Base-by-base conservation (phyloP, 1,284 basidiomycete species). In the Ustilago esculenta region DNA sequence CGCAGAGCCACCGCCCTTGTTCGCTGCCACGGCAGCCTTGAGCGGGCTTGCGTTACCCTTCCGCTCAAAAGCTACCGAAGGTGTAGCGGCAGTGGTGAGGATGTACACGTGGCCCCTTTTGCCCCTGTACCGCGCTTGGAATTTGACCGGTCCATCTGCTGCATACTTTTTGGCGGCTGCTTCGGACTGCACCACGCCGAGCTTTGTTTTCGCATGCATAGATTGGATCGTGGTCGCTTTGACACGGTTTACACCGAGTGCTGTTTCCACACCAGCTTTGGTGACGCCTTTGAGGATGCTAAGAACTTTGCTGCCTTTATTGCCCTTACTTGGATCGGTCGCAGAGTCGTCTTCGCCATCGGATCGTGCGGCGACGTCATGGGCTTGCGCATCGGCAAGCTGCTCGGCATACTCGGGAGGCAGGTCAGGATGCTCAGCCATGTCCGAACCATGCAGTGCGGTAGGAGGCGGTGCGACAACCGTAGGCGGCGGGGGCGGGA, bases 401-500 rank as follows among this genome's bases (percentile, higher is more conserved):
- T 79, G 72, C 34, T 75, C 68, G 1, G 56, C 57, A 18, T 79
- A 75, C 50, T 80, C 68, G 20, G 71, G 73, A 2, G 77, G 75
- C 18, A 81, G 35, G 18, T 76, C 61, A 3, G 73, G 73, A 44
- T 57, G 50, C 11, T 44, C 41, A 23, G 56, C 55, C 65, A 75
- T 65, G 46, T 61, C 51, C 11, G 59, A 25, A 5, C 54, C 47
- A 34, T 67, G 56, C 17, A 49, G 30, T 1, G 73, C 57, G 18
- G 56, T 45, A 4, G 79, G 66, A 12, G 73, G 73, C 1, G 75
- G 58, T 1, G 60, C 41, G 5, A 74, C 73, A 1, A 74, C 69
- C 2, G 81, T 34, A 0, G 77, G 67, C 12, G 84, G 84, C 7
- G 85, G 85, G 1, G 84, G 84, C 1, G 85, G 85, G 4, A 86